phyloP scores from a whole-genome alignment of 306 rosid species.

The Quercus robur region DNA sequence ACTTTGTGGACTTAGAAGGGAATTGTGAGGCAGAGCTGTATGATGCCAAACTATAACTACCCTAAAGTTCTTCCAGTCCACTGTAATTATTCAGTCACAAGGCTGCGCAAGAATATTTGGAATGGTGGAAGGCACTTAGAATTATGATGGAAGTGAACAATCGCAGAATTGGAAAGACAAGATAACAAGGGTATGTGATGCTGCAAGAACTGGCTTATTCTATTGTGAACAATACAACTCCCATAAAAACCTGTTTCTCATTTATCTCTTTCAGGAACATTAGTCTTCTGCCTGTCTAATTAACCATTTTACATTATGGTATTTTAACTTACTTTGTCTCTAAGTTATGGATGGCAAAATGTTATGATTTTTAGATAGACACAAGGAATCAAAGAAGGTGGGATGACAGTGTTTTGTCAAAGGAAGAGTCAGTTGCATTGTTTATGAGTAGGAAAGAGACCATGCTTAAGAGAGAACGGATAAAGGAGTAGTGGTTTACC shows the following conservation, averaged over 20 bases:
- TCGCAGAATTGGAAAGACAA: slow-evolving; percentile 48
- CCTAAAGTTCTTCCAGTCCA: slow-evolving; percentile 79
- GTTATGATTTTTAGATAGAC: slow-evolving; percentile 57
- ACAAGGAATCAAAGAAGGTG: slow-evolving; percentile 61
- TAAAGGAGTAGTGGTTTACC: slow-evolving; percentile 55
- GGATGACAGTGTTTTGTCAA: slow-evolving; percentile 63
- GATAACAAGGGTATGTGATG: slow-evolving; percentile 47
- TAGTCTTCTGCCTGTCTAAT: not conserved
- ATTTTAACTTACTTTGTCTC: too few relatives aligned
- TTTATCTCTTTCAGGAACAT: not conserved
- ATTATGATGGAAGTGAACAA: slow-evolving; percentile 23
- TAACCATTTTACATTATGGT: not conserved
- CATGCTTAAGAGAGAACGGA: slow-evolving; percentile 58
- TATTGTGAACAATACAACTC: not conserved
- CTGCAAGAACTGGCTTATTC: not conserved
- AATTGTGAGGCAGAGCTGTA: slow-evolving; percentile 85
- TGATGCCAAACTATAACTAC: slow-evolving; percentile 85
- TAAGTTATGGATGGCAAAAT: not conserved
- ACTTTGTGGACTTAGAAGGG: slow-evolving; percentile 88
- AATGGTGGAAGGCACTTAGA: slow-evolving; percentile 37
- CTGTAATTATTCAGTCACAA: slow-evolving; percentile 71
- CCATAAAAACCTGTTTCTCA: not conserved
- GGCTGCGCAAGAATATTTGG: slow-evolving; percentile 62
- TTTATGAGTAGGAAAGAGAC: slow-evolving; percentile 66
- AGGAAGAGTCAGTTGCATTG: slow-evolving; percentile 57